Evolutionary conservation across 306 rosid species (phyloP), one percentile per base, ranked within the genome.

Genomic region (Castanea mollissima): DNA sequence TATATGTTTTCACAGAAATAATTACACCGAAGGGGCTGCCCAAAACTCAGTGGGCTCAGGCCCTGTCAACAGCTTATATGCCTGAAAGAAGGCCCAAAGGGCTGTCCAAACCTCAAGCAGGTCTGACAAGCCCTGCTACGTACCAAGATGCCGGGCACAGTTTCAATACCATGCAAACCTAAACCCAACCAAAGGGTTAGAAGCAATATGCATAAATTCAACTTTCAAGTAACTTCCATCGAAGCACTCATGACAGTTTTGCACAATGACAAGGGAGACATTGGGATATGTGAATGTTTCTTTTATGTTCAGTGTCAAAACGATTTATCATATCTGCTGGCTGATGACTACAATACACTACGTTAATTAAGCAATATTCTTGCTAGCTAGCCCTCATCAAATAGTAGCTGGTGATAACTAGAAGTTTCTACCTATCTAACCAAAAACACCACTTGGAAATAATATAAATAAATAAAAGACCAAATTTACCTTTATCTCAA

Each of bases 401-500:
- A 32, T 15, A 32, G 35, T 31, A 19, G 52, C 72, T 35, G 16
- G 16, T 19, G 21, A 34, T 21, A 64, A 5, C 46, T 29, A 16
- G 46, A 64, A 29, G 41, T 29, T 32, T 64, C 41, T 4, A 12
- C 18, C 46, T 15, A 31, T 21, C 65, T 27, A 23, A 23, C 8
- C 55, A 51, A 62, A 49, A 77, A 55, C 23, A 32, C 8, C 19
- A 72, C 57, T 54, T 51, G 70, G 16, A 71, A 11, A 49, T 23
- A 25, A 69, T 23, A 65, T 34, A 74, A 74, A 69, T 34, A 74
- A 76, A 69, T 18, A 55, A 67, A 75, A 78, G 23, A 76, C 71
- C 57, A 31, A 23, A 55, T 31, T 31, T 82, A 95, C 97, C 98
- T 88, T 95, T 84, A 82, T 75, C 90, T 95, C 97, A 46, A 92